A percentile compares a stretch with the other conserved stretches of the same genome.
These are phyloP conservation scores for Agaricus blazei DNA, from an alignment of 768 basidiomycete species.

Conservation along the genomic window DNA sequence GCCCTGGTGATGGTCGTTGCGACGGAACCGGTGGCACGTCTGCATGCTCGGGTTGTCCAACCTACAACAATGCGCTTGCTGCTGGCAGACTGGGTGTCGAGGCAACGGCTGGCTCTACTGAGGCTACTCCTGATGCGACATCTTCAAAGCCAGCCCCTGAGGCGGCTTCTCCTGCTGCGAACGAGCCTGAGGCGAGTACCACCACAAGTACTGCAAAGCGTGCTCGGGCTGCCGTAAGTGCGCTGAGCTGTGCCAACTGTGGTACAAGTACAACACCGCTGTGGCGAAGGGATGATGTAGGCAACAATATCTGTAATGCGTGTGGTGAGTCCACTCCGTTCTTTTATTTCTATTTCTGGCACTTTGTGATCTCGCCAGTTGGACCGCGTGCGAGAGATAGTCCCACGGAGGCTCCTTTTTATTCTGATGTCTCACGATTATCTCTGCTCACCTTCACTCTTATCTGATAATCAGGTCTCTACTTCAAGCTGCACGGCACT, in stretches of 20 bases:
- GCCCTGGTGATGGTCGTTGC: slow-evolving; percentile 96
- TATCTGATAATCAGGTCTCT: slow-evolving; percentile 61
- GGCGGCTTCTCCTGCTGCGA: slow-evolving; percentile 19
- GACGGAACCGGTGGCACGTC: slow-evolving; percentile 95
- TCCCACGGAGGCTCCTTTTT: too few relatives aligned
- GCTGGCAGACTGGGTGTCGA: slow-evolving; percentile 32
- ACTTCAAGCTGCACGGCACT: slow-evolving; percentile 97
- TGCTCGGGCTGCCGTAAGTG: slow-evolving; percentile 50
- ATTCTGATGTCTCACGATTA: neutral
- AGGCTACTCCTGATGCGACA: slow-evolving; percentile 11
- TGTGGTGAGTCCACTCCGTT: slow-evolving; percentile 66
- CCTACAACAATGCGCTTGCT: slow-evolving; percentile 81
- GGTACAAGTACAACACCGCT: slow-evolving; percentile 86
- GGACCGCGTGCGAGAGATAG: too few relatives aligned
- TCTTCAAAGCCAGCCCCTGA: slow-evolving; percentile 11
- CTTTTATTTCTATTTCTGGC: neutral
- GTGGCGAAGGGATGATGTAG: slow-evolving; percentile 86
- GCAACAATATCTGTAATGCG: slow-evolving; percentile 93
- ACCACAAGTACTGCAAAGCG: slow-evolving; percentile 26
- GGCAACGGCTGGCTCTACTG: slow-evolving; percentile 12
- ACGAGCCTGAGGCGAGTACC: slow-evolving; percentile 28
- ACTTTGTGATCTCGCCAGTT: neutral
- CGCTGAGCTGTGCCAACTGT: slow-evolving; percentile 83
- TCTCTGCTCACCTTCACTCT: slow-evolving; percentile 1
- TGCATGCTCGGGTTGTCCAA: slow-evolving; percentile 93